Evolutionary conservation across 176 grass and related monocot species (phyloP).

Genomic region (Dactylis glomerata): DNA sequence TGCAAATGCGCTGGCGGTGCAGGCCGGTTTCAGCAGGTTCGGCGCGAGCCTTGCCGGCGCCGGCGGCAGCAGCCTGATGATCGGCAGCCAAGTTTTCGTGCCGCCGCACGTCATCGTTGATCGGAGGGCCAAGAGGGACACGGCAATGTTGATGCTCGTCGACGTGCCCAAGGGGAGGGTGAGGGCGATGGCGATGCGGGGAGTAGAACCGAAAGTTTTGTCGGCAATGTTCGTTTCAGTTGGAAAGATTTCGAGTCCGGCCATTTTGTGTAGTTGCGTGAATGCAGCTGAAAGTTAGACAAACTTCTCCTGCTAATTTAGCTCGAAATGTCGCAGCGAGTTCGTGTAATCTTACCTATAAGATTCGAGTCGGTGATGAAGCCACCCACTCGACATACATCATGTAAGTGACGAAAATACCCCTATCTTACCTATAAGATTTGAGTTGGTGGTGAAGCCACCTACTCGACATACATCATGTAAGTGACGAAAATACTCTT

Average conservation of each 20-base stretch:
- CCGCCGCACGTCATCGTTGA: slow-evolving; percentile 42
- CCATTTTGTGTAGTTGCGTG: not conserved
- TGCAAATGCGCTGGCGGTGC: not conserved
- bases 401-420: too few species aligned
- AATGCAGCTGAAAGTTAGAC: not conserved
- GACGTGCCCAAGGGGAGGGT: slow-evolving; percentile 18
- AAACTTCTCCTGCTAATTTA: not conserved
- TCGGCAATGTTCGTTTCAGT: not conserved
- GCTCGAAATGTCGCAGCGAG: not conserved
- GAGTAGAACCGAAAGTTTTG: not conserved
- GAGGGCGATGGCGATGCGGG: slow-evolving; percentile 8
- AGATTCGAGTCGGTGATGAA: too few species aligned
- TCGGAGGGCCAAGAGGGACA: slow-evolving; percentile 29
- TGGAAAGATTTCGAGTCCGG: not conserved
- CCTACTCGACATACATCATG: too few species aligned
- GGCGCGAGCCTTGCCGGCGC: not conserved
- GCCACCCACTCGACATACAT: too few species aligned
- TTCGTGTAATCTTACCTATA: slow-evolving; percentile 17
- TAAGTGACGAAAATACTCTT: too few species aligned
- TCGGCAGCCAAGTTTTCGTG: slow-evolving; percentile 39
- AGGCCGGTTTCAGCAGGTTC: slow-evolving; percentile 17
- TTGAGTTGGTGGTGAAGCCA: too few species aligned
- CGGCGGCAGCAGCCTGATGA: slow-evolving; percentile 11
- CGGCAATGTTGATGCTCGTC: slow-evolving; percentile 18
- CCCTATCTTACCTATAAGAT: too few species aligned